Conservation (phyloP, 257 asterid species). For the Jaltomata sinuosa region DNA sequence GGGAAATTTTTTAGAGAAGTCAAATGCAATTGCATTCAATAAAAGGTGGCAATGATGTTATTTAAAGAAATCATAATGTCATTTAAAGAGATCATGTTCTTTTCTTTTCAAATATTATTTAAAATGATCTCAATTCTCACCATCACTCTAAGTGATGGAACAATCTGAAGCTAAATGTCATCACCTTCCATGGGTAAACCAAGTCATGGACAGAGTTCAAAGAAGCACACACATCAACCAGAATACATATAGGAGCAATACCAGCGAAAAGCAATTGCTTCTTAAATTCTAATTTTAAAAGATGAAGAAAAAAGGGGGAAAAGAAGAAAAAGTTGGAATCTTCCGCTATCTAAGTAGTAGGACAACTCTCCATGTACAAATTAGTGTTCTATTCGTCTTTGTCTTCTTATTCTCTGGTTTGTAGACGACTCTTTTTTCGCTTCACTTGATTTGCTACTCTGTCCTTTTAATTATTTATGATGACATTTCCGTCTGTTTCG, state of each 20-base stretch:
- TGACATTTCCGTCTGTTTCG: background rate
- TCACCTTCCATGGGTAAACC: background rate
- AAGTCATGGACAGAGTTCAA: background rate
- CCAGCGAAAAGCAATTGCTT: background rate
- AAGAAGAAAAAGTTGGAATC: too few species aligned
- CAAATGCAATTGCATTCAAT: background rate
- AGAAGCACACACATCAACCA: background rate
- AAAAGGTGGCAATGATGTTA: background rate
- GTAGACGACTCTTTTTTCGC: background rate
- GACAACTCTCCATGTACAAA: background rate
- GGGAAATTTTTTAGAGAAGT: background rate
- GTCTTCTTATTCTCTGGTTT: background rate
- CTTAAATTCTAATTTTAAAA: background rate
- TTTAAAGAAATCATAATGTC: background rate
- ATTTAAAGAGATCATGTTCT: background rate
- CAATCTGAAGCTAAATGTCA: background rate
- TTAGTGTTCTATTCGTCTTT: background rate
- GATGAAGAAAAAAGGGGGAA: background rate
- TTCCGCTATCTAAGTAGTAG: too few species aligned
- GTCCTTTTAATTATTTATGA: background rate
- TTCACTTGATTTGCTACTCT: too few species aligned
- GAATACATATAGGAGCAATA: background rate
- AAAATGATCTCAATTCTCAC: background rate
- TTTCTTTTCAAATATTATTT: background rate
- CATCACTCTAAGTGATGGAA: background rate